These are phyloP conservation scores for Talaromyces sp. DNA, from an alignment of 2,329 filamentous ascomycete species.

Conservation along the genomic window DNA sequence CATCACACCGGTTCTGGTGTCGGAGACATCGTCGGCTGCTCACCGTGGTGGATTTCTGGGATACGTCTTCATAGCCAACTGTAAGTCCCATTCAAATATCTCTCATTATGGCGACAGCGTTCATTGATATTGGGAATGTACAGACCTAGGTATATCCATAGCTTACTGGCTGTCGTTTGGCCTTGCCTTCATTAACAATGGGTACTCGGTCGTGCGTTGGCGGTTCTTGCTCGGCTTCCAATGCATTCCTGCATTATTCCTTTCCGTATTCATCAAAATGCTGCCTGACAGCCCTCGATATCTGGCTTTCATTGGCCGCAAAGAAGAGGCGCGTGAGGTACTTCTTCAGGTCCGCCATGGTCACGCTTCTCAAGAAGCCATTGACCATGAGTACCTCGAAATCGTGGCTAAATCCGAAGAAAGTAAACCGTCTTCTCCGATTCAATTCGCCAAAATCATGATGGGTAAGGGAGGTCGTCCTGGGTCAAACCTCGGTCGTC, in stretches of 20 bases:
- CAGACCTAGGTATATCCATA: slow-evolving; percentile 49
- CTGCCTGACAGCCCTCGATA: slow-evolving; percentile 36
- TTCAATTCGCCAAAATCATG: slow-evolving; percentile 42
- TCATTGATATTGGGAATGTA: background rate
- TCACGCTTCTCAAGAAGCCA: slow-evolving; percentile 26
- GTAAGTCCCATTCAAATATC: slow-evolving; percentile 23
- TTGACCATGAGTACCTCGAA: slow-evolving; percentile 37
- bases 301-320: slow-evolving; percentile 36
- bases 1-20: slow-evolving; percentile 52
- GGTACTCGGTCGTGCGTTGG: slow-evolving; percentile 37
- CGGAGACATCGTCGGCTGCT: slow-evolving; percentile 49
- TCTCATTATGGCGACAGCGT: background rate
- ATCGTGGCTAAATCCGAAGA: slow-evolving; percentile 36
- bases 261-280: slow-evolving; percentile 32
- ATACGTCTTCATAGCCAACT: slow-evolving; percentile 55
- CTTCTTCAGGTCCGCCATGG: slow-evolving; percentile 41
- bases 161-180: slow-evolving; percentile 41
- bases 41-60: slow-evolving; percentile 50
- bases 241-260: slow-evolving; percentile 33
- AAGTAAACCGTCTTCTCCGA: slow-evolving; percentile 36
- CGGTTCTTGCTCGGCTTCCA: slow-evolving; percentile 38
- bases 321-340: slow-evolving; percentile 50
- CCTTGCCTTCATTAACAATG: slow-evolving; percentile 35
- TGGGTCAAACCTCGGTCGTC: slow-evolving; percentile 37
- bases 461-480: slow-evolving; percentile 33